phyloP scores from a whole-genome alignment of 768 basidiomycete species.

The Pisolithus albus region DNA sequence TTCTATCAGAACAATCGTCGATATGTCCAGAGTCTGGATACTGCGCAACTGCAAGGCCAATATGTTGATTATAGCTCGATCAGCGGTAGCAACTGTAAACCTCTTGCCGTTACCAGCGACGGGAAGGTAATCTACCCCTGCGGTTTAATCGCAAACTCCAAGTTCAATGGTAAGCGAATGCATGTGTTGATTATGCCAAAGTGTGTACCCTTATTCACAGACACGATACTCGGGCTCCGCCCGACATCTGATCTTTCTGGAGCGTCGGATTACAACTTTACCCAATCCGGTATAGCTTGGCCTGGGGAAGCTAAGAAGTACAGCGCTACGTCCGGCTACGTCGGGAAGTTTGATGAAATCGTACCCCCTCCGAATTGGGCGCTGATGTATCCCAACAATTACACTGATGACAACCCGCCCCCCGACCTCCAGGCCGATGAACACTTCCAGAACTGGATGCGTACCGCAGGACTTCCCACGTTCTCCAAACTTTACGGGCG shows the following conservation, averaged over 20 bases:
- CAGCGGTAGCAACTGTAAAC: constrained; percentile 80
- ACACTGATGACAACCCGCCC: constrained; percentile 54
- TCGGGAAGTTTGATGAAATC: constrained; percentile 49
- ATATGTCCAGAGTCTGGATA: constrained; percentile 88
- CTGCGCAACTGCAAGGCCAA: constrained; percentile 79
- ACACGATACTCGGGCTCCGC: constrained; percentile 67
- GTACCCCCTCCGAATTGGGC: constrained; percentile 94
- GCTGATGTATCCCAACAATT: constrained; percentile 63
- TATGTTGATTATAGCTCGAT: constrained; percentile 42
- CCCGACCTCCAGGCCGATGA: constrained; percentile 75
- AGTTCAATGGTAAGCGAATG: constrained; percentile 76
- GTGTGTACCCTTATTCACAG: constrained; percentile 32
- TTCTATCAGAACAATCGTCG: constrained; percentile 98
- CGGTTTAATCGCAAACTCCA: constrained; percentile 92
- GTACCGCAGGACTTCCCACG: constrained; percentile 92
- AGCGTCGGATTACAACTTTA: constrained; percentile 59
- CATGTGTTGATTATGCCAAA: too few relatives aligned
- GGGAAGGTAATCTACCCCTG: constrained; percentile 81
- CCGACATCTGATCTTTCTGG: constrained; percentile 37
- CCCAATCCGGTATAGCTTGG: constrained; percentile 87
- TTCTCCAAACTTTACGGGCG: constrained; percentile 93
- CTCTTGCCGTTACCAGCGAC: constrained; percentile 50
- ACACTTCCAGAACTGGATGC: constrained; percentile 99
- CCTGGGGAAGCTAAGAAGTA: constrained; percentile 93
- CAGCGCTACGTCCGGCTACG: constrained; percentile 47